A percentile compares a stretch with the other conserved stretches of the same genome.
Evolutionary conservation across 2,329 filamentous ascomycete genomes (phyloP).

Genomic region (Claviceps spartinae): DNA sequence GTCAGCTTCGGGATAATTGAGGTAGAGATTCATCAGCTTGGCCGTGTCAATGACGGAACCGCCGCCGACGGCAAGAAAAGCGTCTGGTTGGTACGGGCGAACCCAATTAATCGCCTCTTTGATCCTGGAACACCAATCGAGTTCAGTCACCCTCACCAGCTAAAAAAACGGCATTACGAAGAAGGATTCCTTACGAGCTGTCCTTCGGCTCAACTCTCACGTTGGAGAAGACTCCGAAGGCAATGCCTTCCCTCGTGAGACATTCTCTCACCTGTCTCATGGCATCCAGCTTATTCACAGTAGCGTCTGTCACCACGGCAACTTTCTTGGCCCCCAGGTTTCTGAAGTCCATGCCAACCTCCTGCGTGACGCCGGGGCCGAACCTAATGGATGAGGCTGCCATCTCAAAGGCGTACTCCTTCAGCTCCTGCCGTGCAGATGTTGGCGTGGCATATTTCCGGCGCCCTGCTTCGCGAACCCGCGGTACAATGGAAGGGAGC

Average conservation of each 20-base stretch:
- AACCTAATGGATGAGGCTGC: conserved; percentile 90
- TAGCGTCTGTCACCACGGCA: conserved; percentile 81
- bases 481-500: conserved; percentile 41
- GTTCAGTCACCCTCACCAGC: conserved; percentile 17
- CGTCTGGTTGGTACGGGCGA: conserved; percentile 69
- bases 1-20: conserved; percentile 76
- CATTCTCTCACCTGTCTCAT: conserved; percentile 83
- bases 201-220: conserved; percentile 89
- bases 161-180: background rate
- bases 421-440: conserved; percentile 40
- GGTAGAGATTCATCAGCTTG: conserved; percentile 97
- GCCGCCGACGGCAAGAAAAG: conserved; percentile 77
- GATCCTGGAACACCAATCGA: conserved; percentile 37
- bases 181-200: conserved; percentile 48
- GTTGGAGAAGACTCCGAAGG: conserved; percentile 68
- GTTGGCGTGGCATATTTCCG: conserved; percentile 61
- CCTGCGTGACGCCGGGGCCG: conserved; percentile 81
- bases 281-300: conserved; percentile 67
- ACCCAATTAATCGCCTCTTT: conserved; percentile 80
- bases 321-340: conserved; percentile 82
- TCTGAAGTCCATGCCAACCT: conserved; percentile 94
- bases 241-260: conserved; percentile 62
- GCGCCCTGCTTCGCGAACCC: conserved; percentile 21
- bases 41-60: conserved; percentile 97
- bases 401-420: conserved; percentile 99